phyloP scores from a whole-genome alignment of 2,329 filamentous ascomycete genomes.

The Lasiodiplodia citricola region DNA sequence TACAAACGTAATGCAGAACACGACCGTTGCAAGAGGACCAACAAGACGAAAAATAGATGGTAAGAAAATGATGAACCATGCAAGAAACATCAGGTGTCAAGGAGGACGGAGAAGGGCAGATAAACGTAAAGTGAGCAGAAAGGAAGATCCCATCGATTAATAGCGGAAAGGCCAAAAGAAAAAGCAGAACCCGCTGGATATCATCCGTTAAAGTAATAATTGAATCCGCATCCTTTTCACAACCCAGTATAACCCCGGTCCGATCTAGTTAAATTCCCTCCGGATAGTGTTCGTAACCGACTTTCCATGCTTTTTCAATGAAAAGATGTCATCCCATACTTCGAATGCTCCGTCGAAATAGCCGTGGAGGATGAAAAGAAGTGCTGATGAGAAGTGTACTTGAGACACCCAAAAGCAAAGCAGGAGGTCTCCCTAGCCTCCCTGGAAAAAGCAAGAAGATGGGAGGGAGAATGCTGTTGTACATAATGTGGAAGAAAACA shows the following conservation, averaged over 20 bases:
- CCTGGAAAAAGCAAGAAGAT: neutral
- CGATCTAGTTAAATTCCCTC: neutral
- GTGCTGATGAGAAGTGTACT: neutral
- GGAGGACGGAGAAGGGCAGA: neutral
- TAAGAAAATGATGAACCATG: neutral
- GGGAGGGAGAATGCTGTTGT: conserved; percentile 6
- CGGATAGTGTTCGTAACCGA: neutral
- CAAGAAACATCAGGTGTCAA: neutral
- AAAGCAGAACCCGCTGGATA: neutral
- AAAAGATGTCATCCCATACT: neutral
- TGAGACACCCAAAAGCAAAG: neutral
- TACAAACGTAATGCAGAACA: neutral
- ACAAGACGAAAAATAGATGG: neutral
- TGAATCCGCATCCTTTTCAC: neutral
- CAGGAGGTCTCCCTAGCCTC: neutral
- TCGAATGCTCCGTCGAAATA: neutral
- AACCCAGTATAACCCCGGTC: neutral
- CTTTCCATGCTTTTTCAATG: neutral
- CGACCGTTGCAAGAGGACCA: neutral
- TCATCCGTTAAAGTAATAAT: neutral
- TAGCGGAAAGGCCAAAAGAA: neutral
- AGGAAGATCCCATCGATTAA: neutral
- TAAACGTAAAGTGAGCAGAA: neutral
- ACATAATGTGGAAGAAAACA: neutral
- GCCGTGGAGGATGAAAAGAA: neutral